phyloP scores from a whole-genome alignment of 176 grass and related monocot genomes.

The Phoenix roebelenii region DNA sequence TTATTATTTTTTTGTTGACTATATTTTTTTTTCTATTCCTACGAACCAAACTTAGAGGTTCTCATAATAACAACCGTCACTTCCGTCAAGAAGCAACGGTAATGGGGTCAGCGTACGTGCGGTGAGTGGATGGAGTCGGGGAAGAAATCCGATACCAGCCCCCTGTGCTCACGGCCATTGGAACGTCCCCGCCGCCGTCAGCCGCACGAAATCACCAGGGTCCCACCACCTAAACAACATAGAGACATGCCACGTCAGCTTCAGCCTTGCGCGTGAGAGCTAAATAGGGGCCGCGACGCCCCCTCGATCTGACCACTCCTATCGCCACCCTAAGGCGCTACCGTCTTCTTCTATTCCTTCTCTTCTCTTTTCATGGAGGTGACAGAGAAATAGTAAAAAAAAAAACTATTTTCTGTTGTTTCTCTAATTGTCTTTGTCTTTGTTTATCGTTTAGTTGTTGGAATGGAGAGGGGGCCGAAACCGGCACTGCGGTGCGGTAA shows the following conservation, averaged over 20 bases:
- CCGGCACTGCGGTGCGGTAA: constrained; percentile 25
- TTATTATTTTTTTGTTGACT: too few relatives aligned
- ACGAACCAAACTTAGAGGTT: too few relatives aligned
- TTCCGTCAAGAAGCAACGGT: too few relatives aligned
- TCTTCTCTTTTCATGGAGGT: too few relatives aligned
- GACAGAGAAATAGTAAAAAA: too few relatives aligned
- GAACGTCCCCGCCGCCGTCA: background rate
- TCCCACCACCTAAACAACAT: background rate
- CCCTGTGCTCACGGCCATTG: too few relatives aligned
- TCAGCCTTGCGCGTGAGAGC: background rate
- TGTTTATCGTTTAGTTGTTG: background rate
- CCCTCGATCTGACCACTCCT: background rate
- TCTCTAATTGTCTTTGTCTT: too few relatives aligned
- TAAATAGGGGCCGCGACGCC: constrained; percentile 10
- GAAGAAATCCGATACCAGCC: background rate
- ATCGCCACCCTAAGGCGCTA: background rate
- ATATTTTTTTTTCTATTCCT: too few relatives aligned
- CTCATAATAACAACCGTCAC: too few relatives aligned
- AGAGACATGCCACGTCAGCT: constrained; percentile 13
- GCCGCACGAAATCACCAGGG: background rate
- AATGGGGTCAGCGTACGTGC: too few relatives aligned
- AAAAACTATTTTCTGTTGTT: too few relatives aligned
- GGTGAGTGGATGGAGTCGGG: too few relatives aligned
- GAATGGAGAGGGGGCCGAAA: constrained; percentile 24
- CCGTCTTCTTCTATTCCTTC: background rate